Percentiles rank a stretch among this genome's conserved stretches.
These are phyloP conservation scores for Monosporascus cannonballus DNA, from an alignment of 2,329 filamentous ascomycete genomes.

Conservation along the genomic window DNA sequence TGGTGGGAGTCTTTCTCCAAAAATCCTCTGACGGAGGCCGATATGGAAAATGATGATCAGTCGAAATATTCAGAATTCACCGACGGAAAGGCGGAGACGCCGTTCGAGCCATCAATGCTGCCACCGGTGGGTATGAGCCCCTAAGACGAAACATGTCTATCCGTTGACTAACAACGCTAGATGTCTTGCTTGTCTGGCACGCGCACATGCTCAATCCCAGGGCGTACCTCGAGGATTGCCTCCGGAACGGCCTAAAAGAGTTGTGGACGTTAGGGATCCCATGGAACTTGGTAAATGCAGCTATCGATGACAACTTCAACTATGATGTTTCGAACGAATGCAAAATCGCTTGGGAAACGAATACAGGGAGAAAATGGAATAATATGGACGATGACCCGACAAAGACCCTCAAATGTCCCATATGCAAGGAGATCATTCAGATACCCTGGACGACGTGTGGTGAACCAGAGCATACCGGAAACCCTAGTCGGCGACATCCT, in stretches of 20 bases:
- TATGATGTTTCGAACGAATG: conserved; percentile 44
- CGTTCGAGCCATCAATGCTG: conserved; percentile 37
- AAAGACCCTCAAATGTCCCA: conserved; percentile 50
- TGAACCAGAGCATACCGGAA: conserved; percentile 27
- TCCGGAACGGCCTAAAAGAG: conserved; percentile 48
- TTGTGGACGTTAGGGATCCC: conserved; percentile 61
- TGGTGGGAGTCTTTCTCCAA: conserved; percentile 51
- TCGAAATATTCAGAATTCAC: conserved; percentile 30
- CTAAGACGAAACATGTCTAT: conserved; percentile 1
- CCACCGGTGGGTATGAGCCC: conserved; percentile 50
- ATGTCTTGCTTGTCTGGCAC: conserved; percentile 77
- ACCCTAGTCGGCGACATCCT: conserved; percentile 15
- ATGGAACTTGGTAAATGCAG: conserved; percentile 52
- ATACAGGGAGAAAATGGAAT: conserved; percentile 51
- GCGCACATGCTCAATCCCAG: conserved; percentile 72
- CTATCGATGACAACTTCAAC: conserved; percentile 54
- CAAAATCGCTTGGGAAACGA: conserved; percentile 38
- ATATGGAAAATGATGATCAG: conserved; percentile 25
- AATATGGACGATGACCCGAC: conserved; percentile 44
- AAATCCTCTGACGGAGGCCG: conserved; percentile 26
- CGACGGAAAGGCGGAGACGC: conserved; percentile 11
- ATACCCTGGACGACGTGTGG: conserved; percentile 57
- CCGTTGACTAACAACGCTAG: conserved; percentile 31
- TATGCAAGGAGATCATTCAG: conserved; percentile 35
- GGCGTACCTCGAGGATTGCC: conserved; percentile 66